Evolutionary conservation across 163 green algal species (phyloP).

Genomic region (Scenedesmus sp.): DNA sequence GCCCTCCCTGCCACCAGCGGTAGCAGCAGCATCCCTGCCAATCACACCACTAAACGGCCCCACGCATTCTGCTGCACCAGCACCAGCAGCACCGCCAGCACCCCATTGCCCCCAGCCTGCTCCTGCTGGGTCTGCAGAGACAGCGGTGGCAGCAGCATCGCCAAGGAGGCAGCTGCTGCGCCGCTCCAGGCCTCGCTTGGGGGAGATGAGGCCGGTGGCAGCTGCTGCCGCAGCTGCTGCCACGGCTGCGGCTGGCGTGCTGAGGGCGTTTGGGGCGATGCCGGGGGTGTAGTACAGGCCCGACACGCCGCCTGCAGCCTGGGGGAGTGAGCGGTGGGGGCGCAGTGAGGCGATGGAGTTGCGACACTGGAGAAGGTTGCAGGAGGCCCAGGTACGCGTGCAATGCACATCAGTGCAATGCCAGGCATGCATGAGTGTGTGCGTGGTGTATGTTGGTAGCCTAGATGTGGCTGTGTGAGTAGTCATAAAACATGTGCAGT

Average conservation of each 20-base stretch:
- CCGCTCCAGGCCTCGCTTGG: background rate
- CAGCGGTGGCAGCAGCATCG: background rate
- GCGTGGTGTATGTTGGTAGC: too few relatives aligned
- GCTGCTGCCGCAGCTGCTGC: conserved; percentile 22
- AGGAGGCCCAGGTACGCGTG: background rate
- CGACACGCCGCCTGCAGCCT: background rate
- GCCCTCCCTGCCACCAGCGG: conserved; percentile 19
- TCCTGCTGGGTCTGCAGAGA: background rate
- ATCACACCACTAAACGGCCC: background rate
- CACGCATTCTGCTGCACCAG: background rate
- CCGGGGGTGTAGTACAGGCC: conserved; percentile 23
- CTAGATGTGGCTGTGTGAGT: too few relatives aligned
- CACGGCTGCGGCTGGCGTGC: conserved; percentile 24
- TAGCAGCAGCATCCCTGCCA: conserved; percentile 27
- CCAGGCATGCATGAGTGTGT: too few relatives aligned
- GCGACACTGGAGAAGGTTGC: background rate
- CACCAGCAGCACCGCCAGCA: background rate
- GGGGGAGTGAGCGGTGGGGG: too few relatives aligned
- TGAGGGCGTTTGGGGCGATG: background rate
- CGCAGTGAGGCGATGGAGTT: background rate
- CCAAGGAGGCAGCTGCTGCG: background rate
- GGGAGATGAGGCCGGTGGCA: conserved; percentile 24
- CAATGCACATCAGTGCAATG: too few relatives aligned
- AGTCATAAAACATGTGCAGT: too few relatives aligned
- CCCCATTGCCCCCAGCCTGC: conserved; percentile 34